Evolutionary conservation across 2,329 filamentous ascomycete genomes (phyloP), one percentile per base, ranked within the genome.

Genomic region (Beauveria sp.): DNA sequence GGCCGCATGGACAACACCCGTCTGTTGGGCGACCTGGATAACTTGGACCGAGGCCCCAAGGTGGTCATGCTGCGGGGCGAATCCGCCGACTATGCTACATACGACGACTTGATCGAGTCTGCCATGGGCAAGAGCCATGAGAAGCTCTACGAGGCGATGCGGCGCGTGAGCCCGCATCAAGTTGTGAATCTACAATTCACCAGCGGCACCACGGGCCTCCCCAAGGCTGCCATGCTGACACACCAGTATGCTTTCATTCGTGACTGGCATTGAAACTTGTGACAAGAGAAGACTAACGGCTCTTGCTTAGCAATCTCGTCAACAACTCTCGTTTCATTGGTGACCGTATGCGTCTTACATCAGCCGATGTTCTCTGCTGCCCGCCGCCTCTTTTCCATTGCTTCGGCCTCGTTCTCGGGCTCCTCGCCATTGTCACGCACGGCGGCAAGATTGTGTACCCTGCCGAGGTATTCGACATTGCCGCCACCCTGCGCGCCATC

Each of bases 321-420:
- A 88, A 89, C 71, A 88, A 88, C 71, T 81, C 85, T 8, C 82
- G 86, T 34, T 88, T 88, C 74, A 87, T 88, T 55, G 89, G 88
- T 60, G 88, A 91, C 72, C 83, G 88, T 49, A 89, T 92, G 87
- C 80, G 83, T 6, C 79, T 93, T 18, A 86, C 83, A 0, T 75
- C 83, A 3, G 76, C 79, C 51, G 89, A 93, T 69, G 78, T 87
- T 8, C 79, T 95, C 12, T 93, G 90, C 77, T 95, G 90, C 71
- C 90, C 90, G 3, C 90, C 90, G 0, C 90, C 91, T 0, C 80
- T 95, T 3, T 95, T 95, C 78, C 91, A 95, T 77, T 93, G 89
- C 77, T 93, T 93, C 70, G 90, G 90, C 1, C 82, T 93, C 8
- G 89, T 93, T 1, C 83, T 92, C 3, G 90, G 90, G 9, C 79